A percentile compares a stretch with the other conserved stretches of the same genome.
Conservation (phyloP, 306 rosid genomes). For the Prunus fruticosa region DNA sequence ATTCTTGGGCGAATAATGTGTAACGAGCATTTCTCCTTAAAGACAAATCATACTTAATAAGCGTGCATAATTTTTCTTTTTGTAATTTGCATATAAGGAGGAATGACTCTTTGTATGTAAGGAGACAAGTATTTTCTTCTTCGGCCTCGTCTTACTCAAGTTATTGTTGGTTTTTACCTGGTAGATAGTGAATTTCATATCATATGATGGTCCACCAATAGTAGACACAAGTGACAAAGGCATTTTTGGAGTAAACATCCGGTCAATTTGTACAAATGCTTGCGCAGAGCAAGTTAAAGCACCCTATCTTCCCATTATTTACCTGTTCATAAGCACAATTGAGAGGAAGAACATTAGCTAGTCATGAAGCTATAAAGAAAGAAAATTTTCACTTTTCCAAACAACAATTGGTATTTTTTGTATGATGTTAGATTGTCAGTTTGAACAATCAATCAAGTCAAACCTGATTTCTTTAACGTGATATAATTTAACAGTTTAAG, state of each 20-base stretch:
- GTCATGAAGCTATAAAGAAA: background rate
- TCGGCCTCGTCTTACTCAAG: too few species aligned
- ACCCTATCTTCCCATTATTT: background rate
- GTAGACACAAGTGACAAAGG: background rate
- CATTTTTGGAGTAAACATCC: background rate
- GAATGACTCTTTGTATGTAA: too few species aligned
- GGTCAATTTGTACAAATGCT: conserved; percentile 25
- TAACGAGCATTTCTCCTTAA: too few species aligned
- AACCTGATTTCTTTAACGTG: background rate
- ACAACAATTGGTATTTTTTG: too few species aligned
- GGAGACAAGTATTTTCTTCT: too few species aligned
- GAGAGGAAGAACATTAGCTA: background rate
- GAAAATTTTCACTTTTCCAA: too few species aligned
- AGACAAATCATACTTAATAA: too few species aligned
- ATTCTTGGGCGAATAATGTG: too few species aligned
- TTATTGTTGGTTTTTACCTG: conserved; percentile 2
- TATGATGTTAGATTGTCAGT: background rate
- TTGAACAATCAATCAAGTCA: background rate
- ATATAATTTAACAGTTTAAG: background rate
- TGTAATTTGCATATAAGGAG: too few species aligned
- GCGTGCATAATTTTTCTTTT: too few species aligned
- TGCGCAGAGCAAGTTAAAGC: conserved; percentile 16
- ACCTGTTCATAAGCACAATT: too few species aligned
- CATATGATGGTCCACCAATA: background rate
- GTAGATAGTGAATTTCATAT: background rate